Conservation (phyloP, 768 basidiomycete genomes). For the Hortiboletus campestris region DNA sequence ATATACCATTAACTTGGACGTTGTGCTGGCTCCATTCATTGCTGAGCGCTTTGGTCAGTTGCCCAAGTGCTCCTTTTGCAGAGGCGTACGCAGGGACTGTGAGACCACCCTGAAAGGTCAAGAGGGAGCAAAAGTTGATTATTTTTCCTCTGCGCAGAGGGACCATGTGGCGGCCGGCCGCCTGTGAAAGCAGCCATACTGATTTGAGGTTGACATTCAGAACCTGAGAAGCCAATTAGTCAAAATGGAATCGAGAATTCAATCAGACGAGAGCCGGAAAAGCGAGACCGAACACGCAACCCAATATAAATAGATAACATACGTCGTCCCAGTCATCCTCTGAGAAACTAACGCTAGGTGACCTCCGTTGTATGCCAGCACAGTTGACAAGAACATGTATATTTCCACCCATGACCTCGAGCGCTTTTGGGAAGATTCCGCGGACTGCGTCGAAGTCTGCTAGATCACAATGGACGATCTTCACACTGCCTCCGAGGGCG, state of each 20-base stretch:
- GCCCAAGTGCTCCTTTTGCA: conserved; percentile 84
- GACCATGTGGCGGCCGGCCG: conserved; percentile 90
- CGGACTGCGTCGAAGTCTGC: conserved; percentile 48
- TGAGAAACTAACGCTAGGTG: conserved; percentile 61
- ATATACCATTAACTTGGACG: conserved; percentile 85
- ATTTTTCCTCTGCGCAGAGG: conserved; percentile 67
- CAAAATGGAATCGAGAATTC: conserved; percentile 7
- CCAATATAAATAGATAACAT: conserved; percentile 36
- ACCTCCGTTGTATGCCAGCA: conserved; percentile 58
- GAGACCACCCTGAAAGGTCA: conserved; percentile 55
- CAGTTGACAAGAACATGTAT: conserved; percentile 72
- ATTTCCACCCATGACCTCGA: conserved; percentile 47
- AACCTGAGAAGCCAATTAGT: conserved; percentile 47
- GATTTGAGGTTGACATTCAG: conserved; percentile 87
- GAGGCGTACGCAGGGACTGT: conserved; percentile 89
- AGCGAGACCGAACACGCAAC: conserved; percentile 6
- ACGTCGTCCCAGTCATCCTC: conserved; percentile 75
- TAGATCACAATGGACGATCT: conserved; percentile 58
- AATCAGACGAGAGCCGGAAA: conserved; percentile 6
- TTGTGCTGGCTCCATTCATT: conserved; percentile 93
- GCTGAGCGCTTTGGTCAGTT: conserved; percentile 83
- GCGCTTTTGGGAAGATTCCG: conserved; percentile 46
- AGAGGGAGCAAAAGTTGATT: conserved; percentile 61
- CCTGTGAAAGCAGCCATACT: conserved; percentile 79
- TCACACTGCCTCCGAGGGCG: conserved; percentile 33